Conservation (phyloP, 257 asterid genomes). For the Plantago major region DNA sequence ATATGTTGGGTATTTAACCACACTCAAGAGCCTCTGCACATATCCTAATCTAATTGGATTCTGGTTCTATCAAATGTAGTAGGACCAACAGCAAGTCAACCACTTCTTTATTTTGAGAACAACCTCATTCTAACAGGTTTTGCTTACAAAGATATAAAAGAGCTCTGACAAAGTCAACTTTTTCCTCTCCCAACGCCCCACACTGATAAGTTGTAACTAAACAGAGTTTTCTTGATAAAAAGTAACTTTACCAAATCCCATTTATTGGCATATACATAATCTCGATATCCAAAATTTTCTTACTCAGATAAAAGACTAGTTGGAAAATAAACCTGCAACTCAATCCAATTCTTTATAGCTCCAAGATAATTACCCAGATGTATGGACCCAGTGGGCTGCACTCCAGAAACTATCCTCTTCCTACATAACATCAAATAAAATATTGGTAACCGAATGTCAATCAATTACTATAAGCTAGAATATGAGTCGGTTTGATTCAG, state of each 20-base stretch:
- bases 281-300: slow-evolving; percentile 6
- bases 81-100: slow-evolving; percentile 9
- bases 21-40: slow-evolving; percentile 8
- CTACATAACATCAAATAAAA: slow-evolving; percentile 33
- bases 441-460: slow-evolving; percentile 10
- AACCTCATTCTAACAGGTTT: slow-evolving; percentile 1
- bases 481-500: slow-evolving; percentile 4
- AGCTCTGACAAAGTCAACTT: background rate
- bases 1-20: slow-evolving; percentile 4
- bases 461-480: slow-evolving; percentile 7
- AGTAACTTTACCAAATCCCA: slow-evolving; percentile 3
- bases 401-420: slow-evolving; percentile 97
- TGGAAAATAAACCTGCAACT: slow-evolving; percentile 60
- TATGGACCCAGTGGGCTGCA: slow-evolving; percentile 97
- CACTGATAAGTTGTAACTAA: background rate
- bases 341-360: slow-evolving; percentile 90
- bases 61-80: background rate
- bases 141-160: background rate
- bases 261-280: background rate
- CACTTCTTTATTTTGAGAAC: background rate
- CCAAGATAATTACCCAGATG: slow-evolving; percentile 96
- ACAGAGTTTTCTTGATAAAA: slow-evolving; percentile 2
- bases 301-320: slow-evolving; percentile 11
- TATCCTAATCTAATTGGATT: slow-evolving; percentile 1
- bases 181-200: slow-evolving; percentile 8